Conservation (phyloP, 106 monocot genomes). For the Hemerocallis citrina region DNA sequence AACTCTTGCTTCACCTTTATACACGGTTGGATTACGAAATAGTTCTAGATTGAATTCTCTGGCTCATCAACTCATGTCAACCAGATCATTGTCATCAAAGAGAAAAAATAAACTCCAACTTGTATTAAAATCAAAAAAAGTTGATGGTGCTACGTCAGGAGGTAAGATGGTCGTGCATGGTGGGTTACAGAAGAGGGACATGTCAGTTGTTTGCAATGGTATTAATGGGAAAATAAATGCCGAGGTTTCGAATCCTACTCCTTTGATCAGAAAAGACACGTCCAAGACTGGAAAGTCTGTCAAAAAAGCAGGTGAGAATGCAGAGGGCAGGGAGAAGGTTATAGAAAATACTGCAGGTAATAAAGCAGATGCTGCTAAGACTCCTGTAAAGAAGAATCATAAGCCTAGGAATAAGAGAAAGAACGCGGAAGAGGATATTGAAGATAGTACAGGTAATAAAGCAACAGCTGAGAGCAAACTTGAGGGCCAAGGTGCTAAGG, state of each 20-base stretch:
- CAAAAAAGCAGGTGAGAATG: background rate
- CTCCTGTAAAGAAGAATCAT: conserved; percentile 14
- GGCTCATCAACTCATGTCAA: conserved; percentile 12
- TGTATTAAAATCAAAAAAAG: conserved; percentile 9
- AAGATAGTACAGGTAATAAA: conserved; percentile 22
- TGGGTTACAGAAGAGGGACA: conserved; percentile 29
- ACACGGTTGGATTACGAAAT: background rate
- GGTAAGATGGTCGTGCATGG: conserved; percentile 12
- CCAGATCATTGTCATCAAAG: conserved; percentile 24
- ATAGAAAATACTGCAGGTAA: conserved; percentile 14
- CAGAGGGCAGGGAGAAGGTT: conserved; percentile 2
- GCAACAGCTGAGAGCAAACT: conserved; percentile 15
- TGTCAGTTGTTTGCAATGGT: conserved; percentile 12
- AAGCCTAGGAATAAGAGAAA: conserved; percentile 21
- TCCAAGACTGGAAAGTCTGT: conserved; percentile 1
- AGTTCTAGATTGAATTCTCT: conserved; percentile 7
- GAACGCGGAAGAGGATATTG: background rate
- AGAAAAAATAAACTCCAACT: conserved; percentile 12
- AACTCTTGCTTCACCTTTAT: conserved; percentile 1
- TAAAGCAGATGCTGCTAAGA: conserved; percentile 11
- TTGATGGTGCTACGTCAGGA: conserved; percentile 9
- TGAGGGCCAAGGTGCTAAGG: conserved; percentile 14
- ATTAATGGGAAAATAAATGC: conserved; percentile 21
- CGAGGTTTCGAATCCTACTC: background rate
- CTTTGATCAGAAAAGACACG: conserved; percentile 6